Evolutionary conservation across 2,329 filamentous ascomycete species (phyloP).

Genomic region (Trichoderma aggressivum): DNA sequence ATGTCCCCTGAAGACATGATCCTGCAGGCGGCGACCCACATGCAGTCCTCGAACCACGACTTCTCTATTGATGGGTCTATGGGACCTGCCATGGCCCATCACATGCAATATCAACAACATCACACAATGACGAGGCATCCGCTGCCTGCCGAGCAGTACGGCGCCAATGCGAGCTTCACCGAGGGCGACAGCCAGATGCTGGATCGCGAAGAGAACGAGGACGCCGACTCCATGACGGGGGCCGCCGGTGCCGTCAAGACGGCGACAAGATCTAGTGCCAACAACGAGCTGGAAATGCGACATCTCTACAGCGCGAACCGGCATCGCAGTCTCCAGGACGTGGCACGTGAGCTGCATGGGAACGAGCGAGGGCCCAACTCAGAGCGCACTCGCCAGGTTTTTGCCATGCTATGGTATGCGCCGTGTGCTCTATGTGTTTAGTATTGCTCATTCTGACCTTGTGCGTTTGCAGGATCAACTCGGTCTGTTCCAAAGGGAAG

Average conservation of each 20-base stretch:
- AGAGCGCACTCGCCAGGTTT: conserved; percentile 79
- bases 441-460: background rate
- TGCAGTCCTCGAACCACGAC: conserved; percentile 51
- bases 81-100: conserved; percentile 41
- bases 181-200: conserved; percentile 59
- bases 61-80: conserved; percentile 48
- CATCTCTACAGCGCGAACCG: conserved; percentile 70
- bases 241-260: conserved; percentile 50
- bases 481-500: conserved; percentile 69
- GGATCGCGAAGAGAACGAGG: conserved; percentile 58
- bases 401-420: conserved; percentile 81
- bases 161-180: conserved; percentile 51
- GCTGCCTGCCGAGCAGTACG: conserved; percentile 53
- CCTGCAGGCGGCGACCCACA: conserved; percentile 54
- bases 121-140: conserved; percentile 45
- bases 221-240: conserved; percentile 51
- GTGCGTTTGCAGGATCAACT: conserved; percentile 62
- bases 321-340: conserved; percentile 64
- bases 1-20: conserved; percentile 60
- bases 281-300: conserved; percentile 77
- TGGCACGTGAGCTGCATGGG: conserved; percentile 71
- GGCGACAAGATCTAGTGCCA: conserved; percentile 65
- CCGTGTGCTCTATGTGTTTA: background rate
- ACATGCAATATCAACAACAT: conserved; percentile 44
- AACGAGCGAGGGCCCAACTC: conserved; percentile 78